phyloP scores from a whole-genome alignment of 2,329 filamentous ascomycete genomes.

The Exophiala dermatitidis region DNA sequence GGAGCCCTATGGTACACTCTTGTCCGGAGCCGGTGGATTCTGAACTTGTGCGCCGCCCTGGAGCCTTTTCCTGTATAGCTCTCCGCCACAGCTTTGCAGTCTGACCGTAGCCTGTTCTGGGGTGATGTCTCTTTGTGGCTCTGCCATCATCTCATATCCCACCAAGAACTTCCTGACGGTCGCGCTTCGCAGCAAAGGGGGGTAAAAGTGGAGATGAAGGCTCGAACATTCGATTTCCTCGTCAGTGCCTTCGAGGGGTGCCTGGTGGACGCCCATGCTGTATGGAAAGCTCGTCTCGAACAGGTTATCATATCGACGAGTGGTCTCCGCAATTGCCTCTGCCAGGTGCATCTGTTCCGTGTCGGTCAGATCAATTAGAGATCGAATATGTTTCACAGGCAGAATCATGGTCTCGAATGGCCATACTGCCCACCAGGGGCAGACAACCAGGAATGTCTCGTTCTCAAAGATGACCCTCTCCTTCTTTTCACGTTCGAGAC shows the following conservation, averaged over 20 bases:
- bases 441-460: constrained; percentile 72
- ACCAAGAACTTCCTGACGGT: constrained; percentile 95
- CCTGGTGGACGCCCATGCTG: constrained; percentile 94
- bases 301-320: constrained; percentile 87
- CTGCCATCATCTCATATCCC: constrained; percentile 91
- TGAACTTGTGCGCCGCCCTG: constrained; percentile 13
- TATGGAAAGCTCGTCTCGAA: constrained; percentile 97
- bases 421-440: constrained; percentile 97
- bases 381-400: constrained; percentile 73
- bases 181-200: constrained; percentile 81
- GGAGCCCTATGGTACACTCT: neutral
- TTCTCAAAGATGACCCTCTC: constrained; percentile 90
- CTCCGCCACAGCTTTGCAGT: constrained; percentile 67
- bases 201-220: constrained; percentile 97
- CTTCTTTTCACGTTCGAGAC: constrained; percentile 70
- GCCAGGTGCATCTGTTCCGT: constrained; percentile 68
- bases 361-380: constrained; percentile 70
- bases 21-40: constrained; percentile 16
- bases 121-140: constrained; percentile 97
- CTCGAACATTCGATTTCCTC: constrained; percentile 84
- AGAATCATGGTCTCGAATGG: constrained; percentile 92
- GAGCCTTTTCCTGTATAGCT: constrained; percentile 70
- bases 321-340: constrained; percentile 78
- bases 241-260: constrained; percentile 70
- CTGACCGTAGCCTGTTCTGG: constrained; percentile 85